Conservation (phyloP, 192 early-diverging fungal species). For the Podila clonocystis region DNA sequence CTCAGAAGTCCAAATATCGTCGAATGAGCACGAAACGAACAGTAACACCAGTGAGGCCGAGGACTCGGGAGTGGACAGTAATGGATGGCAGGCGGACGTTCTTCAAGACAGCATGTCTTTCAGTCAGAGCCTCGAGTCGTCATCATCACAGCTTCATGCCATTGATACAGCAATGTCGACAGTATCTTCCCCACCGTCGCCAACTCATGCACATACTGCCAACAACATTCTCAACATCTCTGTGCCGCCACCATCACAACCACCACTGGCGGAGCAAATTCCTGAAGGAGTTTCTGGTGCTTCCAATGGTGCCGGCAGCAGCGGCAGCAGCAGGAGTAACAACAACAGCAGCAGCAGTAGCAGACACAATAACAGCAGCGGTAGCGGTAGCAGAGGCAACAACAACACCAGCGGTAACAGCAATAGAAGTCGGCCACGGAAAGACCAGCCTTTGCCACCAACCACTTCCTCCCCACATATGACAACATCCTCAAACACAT, state of each 20-base stretch:
- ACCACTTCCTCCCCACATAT: conserved; percentile 13
- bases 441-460: conserved; percentile 34
- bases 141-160: not conserved
- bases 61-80: conserved; percentile 45
- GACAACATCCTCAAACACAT: conserved; percentile 8
- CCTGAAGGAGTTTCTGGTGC: no score
- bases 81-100: conserved; percentile 15
- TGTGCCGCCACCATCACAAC: not conserved
- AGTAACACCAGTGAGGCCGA: conserved; percentile 37
- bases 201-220: not conserved
- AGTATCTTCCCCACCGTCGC: not conserved
- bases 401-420: not conserved
- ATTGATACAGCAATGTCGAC: not conserved
- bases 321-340: not conserved
- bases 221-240: not conserved
- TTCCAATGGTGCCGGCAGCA: no score
- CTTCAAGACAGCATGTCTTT: not conserved
- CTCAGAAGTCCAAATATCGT: not conserved
- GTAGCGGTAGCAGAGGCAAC: not conserved
- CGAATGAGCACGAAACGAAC: not conserved
- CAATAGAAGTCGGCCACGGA: conserved; percentile 10
- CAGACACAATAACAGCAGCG: not conserved
- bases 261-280: no score
- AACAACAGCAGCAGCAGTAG: not conserved
- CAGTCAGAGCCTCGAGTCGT: not conserved